A percentile compares a stretch with the other conserved stretches of the same genome.
Conservation (phyloP, 495 filamentous ascomycete genomes). For the Cryomyces minteri region DNA sequence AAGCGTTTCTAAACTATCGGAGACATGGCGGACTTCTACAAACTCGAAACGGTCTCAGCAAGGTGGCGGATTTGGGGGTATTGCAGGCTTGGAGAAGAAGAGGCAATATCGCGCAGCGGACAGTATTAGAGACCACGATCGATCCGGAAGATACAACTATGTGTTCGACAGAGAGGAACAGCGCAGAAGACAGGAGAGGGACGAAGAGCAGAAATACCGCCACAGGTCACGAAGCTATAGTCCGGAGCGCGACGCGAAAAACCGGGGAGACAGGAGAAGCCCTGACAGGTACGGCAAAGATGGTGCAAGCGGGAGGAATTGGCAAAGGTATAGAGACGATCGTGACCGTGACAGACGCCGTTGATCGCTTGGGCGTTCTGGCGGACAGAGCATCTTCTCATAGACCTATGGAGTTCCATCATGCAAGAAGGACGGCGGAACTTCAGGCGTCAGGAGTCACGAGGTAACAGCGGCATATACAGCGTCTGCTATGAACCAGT, state of each 20-base stretch:
- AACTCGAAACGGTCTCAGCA: constrained; percentile 57
- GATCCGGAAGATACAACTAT: constrained; percentile 43
- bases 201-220: background rate
- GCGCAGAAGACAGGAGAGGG: constrained; percentile 14
- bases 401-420: too few species aligned
- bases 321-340: background rate
- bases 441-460: too few species aligned
- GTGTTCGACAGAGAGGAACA: constrained; percentile 64
- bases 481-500: too few species aligned
- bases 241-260: background rate
- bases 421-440: too few species aligned
- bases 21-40: constrained; percentile 76
- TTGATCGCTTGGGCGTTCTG: too few species aligned
- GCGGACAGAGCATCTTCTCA: too few species aligned
- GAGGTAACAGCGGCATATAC: too few species aligned
- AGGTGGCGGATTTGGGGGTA: constrained; percentile 65
- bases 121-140: too few species aligned
- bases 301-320: constrained; percentile 5
- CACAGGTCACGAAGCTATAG: too few species aligned
- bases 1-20: constrained; percentile 78
- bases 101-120: constrained; percentile 70
- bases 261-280: constrained; percentile 25
- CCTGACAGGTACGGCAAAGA: constrained; percentile 8
- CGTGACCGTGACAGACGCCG: too few species aligned
- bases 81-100: constrained; percentile 70